Evolutionary conservation across 73 alveolate genomes (phyloP).

Genomic region (Paramecium sonneborni): DNA sequence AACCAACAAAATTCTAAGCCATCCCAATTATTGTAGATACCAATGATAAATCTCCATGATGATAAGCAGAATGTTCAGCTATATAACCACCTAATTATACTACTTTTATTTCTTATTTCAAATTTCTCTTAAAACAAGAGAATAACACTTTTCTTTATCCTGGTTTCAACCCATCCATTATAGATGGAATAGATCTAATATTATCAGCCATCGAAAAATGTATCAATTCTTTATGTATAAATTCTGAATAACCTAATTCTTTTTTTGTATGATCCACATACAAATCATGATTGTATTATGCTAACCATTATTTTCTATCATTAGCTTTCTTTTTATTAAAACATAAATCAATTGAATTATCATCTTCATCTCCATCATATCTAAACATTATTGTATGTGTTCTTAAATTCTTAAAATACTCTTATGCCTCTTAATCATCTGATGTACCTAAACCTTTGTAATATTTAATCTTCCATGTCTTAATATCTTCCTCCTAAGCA

Average conservation of each 20-base stretch:
- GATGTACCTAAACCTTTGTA: conserved; percentile 99
- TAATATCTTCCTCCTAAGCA: conserved; percentile 79
- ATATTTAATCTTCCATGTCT: conserved; percentile 96
- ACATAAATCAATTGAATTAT: conserved; percentile 97
- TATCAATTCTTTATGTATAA: conserved; percentile 96
- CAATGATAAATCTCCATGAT: conserved; percentile 98
- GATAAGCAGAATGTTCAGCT: conserved; percentile 99
- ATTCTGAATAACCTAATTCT: conserved; percentile 69
- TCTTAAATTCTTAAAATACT: conserved; percentile 92
- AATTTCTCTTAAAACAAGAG: conserved; percentile 97
- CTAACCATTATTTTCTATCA: conserved; percentile 97
- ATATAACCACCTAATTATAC: conserved; percentile 99
- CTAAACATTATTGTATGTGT: conserved; percentile 92
- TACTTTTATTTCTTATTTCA: conserved; percentile 97
- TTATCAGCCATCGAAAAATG: conserved; percentile 92
- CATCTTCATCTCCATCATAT: conserved; percentile 91
- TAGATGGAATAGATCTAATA: conserved; percentile 96
- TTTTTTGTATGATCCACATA: conserved; percentile 87
- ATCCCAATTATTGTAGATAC: conserved; percentile 96
- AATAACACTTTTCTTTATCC: conserved; percentile 98
- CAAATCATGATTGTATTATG: conserved; percentile 78
- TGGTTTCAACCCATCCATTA: conserved; percentile 99
- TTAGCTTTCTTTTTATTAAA: conserved; percentile 97
- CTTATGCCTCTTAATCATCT: conserved; percentile 98
- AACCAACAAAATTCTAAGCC: conserved; percentile 99